Base-by-base conservation (phyloP, 1,139 yeast species). In the Protomyces inouyei region DNA sequence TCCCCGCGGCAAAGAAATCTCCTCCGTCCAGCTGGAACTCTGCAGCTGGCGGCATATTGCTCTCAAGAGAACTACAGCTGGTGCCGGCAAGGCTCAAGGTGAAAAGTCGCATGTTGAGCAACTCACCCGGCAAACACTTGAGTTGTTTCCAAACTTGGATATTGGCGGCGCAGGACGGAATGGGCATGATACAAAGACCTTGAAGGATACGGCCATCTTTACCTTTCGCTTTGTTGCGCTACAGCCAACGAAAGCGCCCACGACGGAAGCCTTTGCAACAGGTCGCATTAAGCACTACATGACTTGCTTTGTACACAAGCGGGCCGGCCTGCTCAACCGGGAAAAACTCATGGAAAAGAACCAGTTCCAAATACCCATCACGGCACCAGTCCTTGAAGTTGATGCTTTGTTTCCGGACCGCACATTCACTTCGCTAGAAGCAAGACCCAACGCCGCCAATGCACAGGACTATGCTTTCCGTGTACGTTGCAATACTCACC, bases 271-370 rank as follows among this genome's bases (percentile, higher is more conserved):
- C 46, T 55, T 59, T 55, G 52, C 53, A 21, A 40, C 53, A 18
- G 63, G 52, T 16, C 63, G 63, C 57, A 59, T 59, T 57, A 59
- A 59, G 53, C 52, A 59, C 36, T 59, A 59, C 52, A 32, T 59
- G 36, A 59, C 63, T 12, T 59, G 63, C 45, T 59, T 52, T 38
- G 63, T 59, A 32, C 48, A 59, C 37, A 52, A 52, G 25, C 53
- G 54, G 23, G 25, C 63, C 8, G 63, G 63, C 10, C 43, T 59
- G 23, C 57, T 59, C 37, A 37, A 48, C 12, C 56, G 63, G 3
- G 63, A 59, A 21, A 55, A 55, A 9, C 35, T 40, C 18, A 18
- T 59, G 28, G 63, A 59, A 51, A 52, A 52, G 57, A 59, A 59
- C 36, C 63, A 59, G 23, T 59, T 59, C 25, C 63, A 59, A 52